A percentile compares a stretch with the other conserved stretches of the same genome.
Evolutionary conservation across 2,329 filamentous ascomycete species (phyloP).

Genomic region (Leptographium wingfieldii): DNA sequence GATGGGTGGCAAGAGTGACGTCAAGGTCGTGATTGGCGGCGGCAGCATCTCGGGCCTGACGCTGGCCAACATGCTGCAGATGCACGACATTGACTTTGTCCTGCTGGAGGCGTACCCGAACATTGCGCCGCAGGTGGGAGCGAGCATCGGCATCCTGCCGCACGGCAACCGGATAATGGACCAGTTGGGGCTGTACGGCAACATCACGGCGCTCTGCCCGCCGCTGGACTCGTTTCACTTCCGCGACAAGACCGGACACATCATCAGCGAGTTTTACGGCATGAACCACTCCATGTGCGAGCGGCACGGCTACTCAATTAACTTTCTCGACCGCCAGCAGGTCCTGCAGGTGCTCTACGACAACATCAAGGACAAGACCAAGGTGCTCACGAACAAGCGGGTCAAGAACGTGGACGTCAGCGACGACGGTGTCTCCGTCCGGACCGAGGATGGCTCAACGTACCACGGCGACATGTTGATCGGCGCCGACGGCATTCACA

Average conservation of each 20-base stretch:
- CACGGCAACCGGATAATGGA: constrained; percentile 33
- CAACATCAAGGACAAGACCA: constrained; percentile 20
- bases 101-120: constrained; percentile 30
- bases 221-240: constrained; percentile 7
- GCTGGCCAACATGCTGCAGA: constrained; percentile 32
- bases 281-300: constrained; percentile 7
- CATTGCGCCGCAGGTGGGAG: constrained; percentile 33
- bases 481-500: constrained; percentile 28
- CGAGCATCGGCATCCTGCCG: constrained; percentile 31
- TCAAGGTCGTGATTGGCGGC: constrained; percentile 33
- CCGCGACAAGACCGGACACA: constrained; percentile 7
- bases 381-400: constrained; percentile 17
- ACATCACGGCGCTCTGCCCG: constrained; percentile 9
- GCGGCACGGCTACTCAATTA: constrained; percentile 19
- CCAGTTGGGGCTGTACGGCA: constrained; percentile 30
- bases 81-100: constrained; percentile 32
- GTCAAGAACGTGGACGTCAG: constrained; percentile 17
- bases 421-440: constrained; percentile 18
- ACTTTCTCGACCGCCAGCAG: constrained; percentile 24
- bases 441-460: constrained; percentile 17
- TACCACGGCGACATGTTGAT: constrained; percentile 23
- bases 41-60: constrained; percentile 35
- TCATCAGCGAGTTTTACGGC: constrained; percentile 12
- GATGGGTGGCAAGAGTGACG: constrained; percentile 7
- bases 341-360: constrained; percentile 22